Conservation (phyloP, 257 asterid species). For the Catharanthus roseus region DNA sequence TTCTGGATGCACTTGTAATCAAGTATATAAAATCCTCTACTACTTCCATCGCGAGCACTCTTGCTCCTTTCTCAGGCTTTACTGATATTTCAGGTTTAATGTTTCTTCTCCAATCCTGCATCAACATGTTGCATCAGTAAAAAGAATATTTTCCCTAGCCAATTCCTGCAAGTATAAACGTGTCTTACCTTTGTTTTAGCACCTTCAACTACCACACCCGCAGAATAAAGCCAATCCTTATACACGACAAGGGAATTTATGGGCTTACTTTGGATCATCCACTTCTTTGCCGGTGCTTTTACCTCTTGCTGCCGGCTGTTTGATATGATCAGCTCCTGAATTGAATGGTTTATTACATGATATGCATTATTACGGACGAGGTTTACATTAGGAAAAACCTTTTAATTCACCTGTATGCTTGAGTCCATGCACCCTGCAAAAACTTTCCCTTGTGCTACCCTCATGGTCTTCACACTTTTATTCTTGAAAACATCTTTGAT, state of each 20-base stretch:
- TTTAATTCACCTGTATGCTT: conserved; percentile 55
- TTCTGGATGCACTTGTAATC: conserved; percentile 54
- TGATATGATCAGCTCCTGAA: conserved; percentile 53
- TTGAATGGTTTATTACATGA: conserved; percentile 3
- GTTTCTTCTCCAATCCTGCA: conserved; percentile 81
- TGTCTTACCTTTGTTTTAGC: conserved; percentile 60
- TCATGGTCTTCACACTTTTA: conserved; percentile 60
- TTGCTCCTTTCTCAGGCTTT: conserved; percentile 57
- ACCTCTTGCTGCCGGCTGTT: conserved; percentile 67
- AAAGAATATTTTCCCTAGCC: not conserved
- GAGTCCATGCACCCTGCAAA: conserved; percentile 82
- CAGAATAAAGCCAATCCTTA: conserved; percentile 77
- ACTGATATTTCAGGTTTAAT: conserved; percentile 53
- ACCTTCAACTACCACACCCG: conserved; percentile 55
- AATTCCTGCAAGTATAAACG: not conserved
- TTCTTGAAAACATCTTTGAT: conserved; percentile 50
- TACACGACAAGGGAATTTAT: conserved; percentile 55
- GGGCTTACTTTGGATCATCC: conserved; percentile 67
- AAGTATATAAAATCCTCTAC: conserved; percentile 87
- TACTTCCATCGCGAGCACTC: conserved; percentile 73
- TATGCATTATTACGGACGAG: not conserved
- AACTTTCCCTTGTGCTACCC: conserved; percentile 56
- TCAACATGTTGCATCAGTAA: conserved; percentile 6
- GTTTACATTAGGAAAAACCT: conserved; percentile 4
- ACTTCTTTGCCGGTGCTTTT: conserved; percentile 64